Evolutionary conservation across 2,329 filamentous ascomycete species (phyloP).

Genomic region (Shiraia sp.): DNA sequence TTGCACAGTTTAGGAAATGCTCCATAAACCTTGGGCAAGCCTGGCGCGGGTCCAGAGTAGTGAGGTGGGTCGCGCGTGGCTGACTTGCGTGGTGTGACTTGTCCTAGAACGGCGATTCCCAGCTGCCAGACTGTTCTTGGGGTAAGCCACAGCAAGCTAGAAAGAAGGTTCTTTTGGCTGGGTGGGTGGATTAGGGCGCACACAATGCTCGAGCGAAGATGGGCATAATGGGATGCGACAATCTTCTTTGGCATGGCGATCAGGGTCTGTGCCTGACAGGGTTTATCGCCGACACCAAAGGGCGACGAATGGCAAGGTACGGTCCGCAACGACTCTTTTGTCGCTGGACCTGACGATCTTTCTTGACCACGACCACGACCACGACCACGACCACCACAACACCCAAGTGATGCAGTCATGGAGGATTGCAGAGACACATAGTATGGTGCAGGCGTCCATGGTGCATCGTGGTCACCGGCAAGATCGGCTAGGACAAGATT

Average conservation of each 20-base stretch:
- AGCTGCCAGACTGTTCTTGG: background rate
- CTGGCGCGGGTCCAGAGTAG: background rate
- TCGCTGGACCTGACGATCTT: too few species aligned
- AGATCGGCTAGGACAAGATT: too few species aligned
- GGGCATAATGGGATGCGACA: background rate
- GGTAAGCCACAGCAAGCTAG: slow-evolving; percentile 1
- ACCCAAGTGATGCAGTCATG: too few species aligned
- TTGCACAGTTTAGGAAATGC: slow-evolving; percentile 1
- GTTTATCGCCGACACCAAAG: background rate
- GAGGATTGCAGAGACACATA: too few species aligned
- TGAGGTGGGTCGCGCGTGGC: slow-evolving; percentile 1
- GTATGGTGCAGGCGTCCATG: too few species aligned
- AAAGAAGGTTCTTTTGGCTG: too few species aligned
- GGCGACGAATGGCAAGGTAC: too few species aligned
- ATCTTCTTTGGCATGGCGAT: background rate
- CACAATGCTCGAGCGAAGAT: slow-evolving; percentile 1
- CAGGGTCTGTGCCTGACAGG: slow-evolving; percentile 1
- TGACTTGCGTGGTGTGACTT: slow-evolving; percentile 2
- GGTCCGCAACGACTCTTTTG: too few species aligned
- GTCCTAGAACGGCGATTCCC: background rate
- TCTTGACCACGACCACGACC: too few species aligned
- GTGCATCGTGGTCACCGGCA: too few species aligned
- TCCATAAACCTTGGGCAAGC: slow-evolving; percentile 2
- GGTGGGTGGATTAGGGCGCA: background rate
- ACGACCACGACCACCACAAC: too few species aligned